These are phyloP conservation scores for Diaporthe capsici DNA, from an alignment of 2,329 filamentous ascomycete genomes.

Conservation along the genomic window DNA sequence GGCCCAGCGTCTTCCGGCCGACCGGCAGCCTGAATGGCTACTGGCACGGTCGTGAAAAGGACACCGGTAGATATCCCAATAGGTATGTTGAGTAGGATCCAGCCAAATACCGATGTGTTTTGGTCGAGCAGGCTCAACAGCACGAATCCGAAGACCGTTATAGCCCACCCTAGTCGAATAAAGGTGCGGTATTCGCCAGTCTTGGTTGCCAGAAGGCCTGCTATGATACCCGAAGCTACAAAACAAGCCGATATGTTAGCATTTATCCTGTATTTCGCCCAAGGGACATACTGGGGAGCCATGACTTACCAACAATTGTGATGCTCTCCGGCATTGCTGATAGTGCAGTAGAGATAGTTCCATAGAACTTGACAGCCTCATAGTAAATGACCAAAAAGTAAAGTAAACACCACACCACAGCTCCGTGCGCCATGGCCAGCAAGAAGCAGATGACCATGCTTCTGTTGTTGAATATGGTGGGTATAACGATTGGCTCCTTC, in stretches of 20 bases:
- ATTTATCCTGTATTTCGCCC: too few species aligned
- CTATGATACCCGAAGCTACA: constrained; percentile 39
- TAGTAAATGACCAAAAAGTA: constrained; percentile 42
- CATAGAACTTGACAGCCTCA: constrained; percentile 43
- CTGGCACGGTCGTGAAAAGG: constrained; percentile 43
- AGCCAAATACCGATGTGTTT: constrained; percentile 27
- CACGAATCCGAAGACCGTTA: constrained; percentile 34
- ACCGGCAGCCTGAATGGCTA: constrained; percentile 44
- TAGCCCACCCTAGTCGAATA: constrained; percentile 43
- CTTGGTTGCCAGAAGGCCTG: constrained; percentile 41
- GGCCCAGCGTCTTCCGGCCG: constrained; percentile 40
- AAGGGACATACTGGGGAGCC: rapidly evolving
- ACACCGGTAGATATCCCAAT: constrained; percentile 43
- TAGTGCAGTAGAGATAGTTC: constrained; percentile 40
- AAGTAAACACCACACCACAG: constrained; percentile 19
- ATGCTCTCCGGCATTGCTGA: constrained; percentile 43
- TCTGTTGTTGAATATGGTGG: constrained; percentile 21
- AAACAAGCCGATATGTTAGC: background rate
- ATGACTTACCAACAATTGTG: constrained; percentile 34
- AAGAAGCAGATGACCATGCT: constrained; percentile 27
- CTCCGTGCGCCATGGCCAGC: constrained; percentile 5
- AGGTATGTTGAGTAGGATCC: constrained; percentile 38
- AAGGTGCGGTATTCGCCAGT: constrained; percentile 41
- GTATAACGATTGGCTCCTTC: constrained; percentile 17
- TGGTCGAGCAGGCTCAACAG: constrained; percentile 41